phyloP scores from a whole-genome alignment of 2,329 filamentous ascomycete species.

The Arthrinium phaeospermum region DNA sequence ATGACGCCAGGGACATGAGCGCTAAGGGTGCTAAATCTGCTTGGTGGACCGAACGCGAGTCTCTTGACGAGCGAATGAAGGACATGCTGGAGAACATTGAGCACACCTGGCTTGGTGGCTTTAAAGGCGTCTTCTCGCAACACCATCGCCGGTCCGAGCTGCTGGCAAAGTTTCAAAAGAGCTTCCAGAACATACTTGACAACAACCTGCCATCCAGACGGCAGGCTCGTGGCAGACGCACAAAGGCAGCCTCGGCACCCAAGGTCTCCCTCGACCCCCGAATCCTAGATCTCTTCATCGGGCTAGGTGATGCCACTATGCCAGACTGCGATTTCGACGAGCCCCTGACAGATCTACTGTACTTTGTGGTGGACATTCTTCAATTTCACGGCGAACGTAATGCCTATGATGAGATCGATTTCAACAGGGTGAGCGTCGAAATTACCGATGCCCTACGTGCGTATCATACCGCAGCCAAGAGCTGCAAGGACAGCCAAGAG shows the following conservation, averaged over 20 bases:
- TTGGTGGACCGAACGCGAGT: slow-evolving; percentile 90
- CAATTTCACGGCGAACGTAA: slow-evolving; percentile 97
- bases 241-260: slow-evolving; percentile 44
- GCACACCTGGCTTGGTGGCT: slow-evolving; percentile 92
- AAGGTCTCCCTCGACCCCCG: slow-evolving; percentile 59
- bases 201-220: slow-evolving; percentile 85
- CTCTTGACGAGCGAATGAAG: slow-evolving; percentile 76
- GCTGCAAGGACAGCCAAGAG: slow-evolving; percentile 46
- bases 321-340: slow-evolving; percentile 81
- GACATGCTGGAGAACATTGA: slow-evolving; percentile 86
- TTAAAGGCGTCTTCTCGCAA: slow-evolving; percentile 90
- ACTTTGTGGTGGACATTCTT: slow-evolving; percentile 94
- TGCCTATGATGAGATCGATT: slow-evolving; percentile 97
- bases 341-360: slow-evolving; percentile 86
- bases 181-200: slow-evolving; percentile 80
- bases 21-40: slow-evolving; percentile 76
- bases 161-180: slow-evolving; percentile 76
- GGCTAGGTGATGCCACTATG: slow-evolving; percentile 74
- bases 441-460: slow-evolving; percentile 81
- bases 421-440: slow-evolving; percentile 88
- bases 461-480: slow-evolving; percentile 67
- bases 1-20: slow-evolving; percentile 72
- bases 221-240: slow-evolving; percentile 62
- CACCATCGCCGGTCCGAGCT: slow-evolving; percentile 66
- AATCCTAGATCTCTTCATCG: slow-evolving; percentile 87